These are phyloP conservation scores for Leishmania mexicana DNA, from an alignment of 208 protist species.

Conservation along the genomic window DNA sequence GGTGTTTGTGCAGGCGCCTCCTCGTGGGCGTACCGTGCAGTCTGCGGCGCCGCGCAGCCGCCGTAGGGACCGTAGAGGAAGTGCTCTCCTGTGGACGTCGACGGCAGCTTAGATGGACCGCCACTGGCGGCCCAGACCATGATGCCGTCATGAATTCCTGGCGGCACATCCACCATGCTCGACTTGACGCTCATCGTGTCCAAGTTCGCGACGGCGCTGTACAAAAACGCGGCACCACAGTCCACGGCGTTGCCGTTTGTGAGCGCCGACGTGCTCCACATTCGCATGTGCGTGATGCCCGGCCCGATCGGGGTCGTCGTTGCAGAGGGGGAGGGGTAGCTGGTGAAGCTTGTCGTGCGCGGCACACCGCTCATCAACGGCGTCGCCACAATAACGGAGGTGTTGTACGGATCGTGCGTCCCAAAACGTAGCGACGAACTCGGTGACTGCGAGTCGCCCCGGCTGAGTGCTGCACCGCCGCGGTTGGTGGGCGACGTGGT, in stretches of 20 bases:
- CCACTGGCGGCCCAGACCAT: neutral
- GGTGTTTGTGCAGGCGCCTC: neutral
- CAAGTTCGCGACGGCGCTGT: constrained; percentile 3
- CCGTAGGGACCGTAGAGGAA: neutral
- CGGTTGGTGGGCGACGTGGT: neutral
- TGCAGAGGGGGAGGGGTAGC: constrained; percentile 14
- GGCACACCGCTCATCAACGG: constrained; percentile 1
- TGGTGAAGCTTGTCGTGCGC: constrained; percentile 15
- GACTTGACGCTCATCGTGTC: neutral
- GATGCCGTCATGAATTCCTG: neutral
- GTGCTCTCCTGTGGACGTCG: neutral
- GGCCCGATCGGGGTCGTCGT: constrained; percentile 12
- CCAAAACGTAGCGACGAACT: constrained; percentile 9
- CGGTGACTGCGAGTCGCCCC: constrained; percentile 6
- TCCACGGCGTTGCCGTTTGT: neutral
- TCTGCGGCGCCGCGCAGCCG: neutral
- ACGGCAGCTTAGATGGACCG: neutral
- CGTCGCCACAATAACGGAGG: constrained; percentile 6
- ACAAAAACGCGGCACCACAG: neutral
- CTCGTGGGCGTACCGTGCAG: neutral
- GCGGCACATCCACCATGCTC: neutral
- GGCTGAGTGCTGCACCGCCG: constrained; percentile 12
- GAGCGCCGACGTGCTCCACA: neutral
- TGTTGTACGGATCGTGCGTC: constrained; percentile 30
- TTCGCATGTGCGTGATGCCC: neutral